Base-by-base conservation (phyloP, 2,329 filamentous ascomycete genomes). In the Exutisphaerella laricina region DNA sequence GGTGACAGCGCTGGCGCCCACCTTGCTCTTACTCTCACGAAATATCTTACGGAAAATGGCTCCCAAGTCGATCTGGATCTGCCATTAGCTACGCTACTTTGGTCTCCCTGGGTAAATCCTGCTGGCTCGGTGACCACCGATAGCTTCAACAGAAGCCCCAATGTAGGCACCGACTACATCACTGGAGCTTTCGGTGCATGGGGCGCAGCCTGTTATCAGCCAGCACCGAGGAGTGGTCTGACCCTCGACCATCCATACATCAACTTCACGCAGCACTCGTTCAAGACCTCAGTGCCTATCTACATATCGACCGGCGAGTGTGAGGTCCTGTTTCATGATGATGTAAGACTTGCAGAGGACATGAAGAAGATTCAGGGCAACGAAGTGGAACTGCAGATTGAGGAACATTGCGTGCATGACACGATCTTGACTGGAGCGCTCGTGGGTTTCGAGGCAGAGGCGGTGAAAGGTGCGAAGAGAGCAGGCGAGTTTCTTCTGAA, bases 1-100 rank as follows among this genome's bases (percentile, higher is more conserved):
- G 73, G 73, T 4, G 73, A 77, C 54, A 71, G 67, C 23, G 73
- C 73, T 0, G 73, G 73, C 40, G 72, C 59, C 0, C 74, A 75
- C 49, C 56, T 71, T 8, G 62, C 58, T 0, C 61, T 74, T 16
- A 62, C 62, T 0, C 55, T 76, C 10, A 58, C 75, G 22, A 61
- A 71, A 13, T 75, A 76, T 50, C 49, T 77, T 4, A 40, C 53
- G 6, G 67, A 70, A 17, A 64, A 66, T 42, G 70, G 67, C 2
- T 28, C 50, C 2, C 51, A 58, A 3, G 36, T 65, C 2, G 54
- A 45, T 2, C 51, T 72, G 1, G 60, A 60, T 0, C 14, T 34
- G 2, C 72, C 71, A 0, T 51, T 49, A 0, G 65, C 64, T 3
- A 65, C 64, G 1, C 61, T 65, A 30, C 57, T 74, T 4, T 70